A percentile compares a stretch with the other conserved stretches of the same genome.
phyloP scores from a whole-genome alignment of 2,329 filamentous ascomycete species.

The Aspergillus novofumigatus region DNA sequence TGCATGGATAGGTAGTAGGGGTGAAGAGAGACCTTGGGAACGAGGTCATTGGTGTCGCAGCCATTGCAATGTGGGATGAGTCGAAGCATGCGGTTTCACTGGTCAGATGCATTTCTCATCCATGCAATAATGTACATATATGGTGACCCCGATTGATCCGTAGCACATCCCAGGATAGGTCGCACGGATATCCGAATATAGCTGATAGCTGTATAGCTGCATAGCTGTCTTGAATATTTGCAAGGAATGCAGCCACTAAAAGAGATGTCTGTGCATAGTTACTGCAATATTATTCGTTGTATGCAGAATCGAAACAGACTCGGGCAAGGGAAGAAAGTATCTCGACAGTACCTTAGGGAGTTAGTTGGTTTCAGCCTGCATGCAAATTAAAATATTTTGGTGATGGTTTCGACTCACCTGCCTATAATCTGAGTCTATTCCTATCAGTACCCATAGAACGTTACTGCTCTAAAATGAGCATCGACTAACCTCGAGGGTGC shows the following conservation, averaged over 20 bases:
- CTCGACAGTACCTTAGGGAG: not conserved
- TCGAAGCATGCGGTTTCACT: not conserved
- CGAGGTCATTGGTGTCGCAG: not conserved
- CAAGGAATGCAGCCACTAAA: not conserved
- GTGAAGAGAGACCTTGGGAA: too few relatives aligned
- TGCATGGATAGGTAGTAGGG: not conserved
- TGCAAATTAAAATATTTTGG: not conserved
- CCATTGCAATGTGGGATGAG: not conserved
- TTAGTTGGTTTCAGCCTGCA: not conserved
- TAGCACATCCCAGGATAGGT: not conserved
- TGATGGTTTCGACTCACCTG: not conserved
- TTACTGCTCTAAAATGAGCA: constrained; percentile 2
- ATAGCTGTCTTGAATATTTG: not conserved
- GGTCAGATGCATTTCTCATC: not conserved
- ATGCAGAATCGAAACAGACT: not conserved
- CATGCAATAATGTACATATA: not conserved
- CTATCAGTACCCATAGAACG: not conserved
- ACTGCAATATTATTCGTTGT: not conserved
- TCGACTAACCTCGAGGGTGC: constrained; percentile 6
- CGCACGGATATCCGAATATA: not conserved
- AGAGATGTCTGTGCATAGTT: not conserved
- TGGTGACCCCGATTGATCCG: constrained; percentile 5
- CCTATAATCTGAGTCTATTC: not conserved
- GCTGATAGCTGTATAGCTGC: too few relatives aligned
- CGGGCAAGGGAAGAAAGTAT: too few relatives aligned